phyloP scores from a whole-genome alignment of 495 filamentous ascomycete genomes.

The Hypoxylon fragiforme region DNA sequence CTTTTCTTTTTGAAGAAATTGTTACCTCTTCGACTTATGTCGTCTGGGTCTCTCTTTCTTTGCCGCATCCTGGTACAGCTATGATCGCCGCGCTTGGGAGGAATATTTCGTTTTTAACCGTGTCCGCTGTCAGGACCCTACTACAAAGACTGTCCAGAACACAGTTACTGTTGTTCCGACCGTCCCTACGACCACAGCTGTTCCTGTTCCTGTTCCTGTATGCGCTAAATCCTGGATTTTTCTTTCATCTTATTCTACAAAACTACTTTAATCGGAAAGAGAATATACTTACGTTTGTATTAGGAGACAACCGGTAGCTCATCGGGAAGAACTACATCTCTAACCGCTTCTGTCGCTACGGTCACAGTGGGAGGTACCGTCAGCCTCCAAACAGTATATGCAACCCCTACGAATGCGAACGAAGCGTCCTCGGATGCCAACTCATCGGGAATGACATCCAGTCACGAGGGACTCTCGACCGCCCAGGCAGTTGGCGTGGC shows the following conservation, averaged over 20 bases:
- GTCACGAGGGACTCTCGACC: conserved; percentile 34
- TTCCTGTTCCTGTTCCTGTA: conserved; percentile 44
- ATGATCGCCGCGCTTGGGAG: not conserved
- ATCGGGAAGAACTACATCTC: not conserved
- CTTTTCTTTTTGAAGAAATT: conserved; percentile 19
- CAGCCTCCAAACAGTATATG: conserved; percentile 26
- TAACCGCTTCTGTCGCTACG: conserved; percentile 38
- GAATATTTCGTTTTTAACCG: conserved; percentile 34
- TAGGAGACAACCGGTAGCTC: conserved; percentile 3
- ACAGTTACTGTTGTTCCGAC: conserved; percentile 38
- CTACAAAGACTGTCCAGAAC: conserved; percentile 40
- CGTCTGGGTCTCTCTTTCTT: conserved; percentile 28
- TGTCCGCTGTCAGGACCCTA: conserved; percentile 38
- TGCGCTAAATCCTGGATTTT: conserved; percentile 27
- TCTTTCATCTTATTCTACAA: conserved; percentile 12
- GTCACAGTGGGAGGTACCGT: conserved; percentile 48
- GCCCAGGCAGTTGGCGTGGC: conserved; percentile 48
- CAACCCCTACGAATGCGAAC: not conserved
- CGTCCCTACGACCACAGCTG: conserved; percentile 32
- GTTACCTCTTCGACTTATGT: conserved; percentile 29
- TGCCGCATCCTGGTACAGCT: conserved; percentile 2
- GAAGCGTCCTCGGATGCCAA: conserved; percentile 14
- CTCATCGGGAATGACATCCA: conserved; percentile 9
- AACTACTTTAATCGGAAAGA: not conserved
- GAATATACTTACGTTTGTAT: conserved; percentile 12